A percentile compares a stretch with the other conserved stretches of the same genome.
These are phyloP conservation scores for Lasiodiplodia sp. DNA, from an alignment of 2,329 filamentous ascomycete genomes.

Conservation along the genomic window DNA sequence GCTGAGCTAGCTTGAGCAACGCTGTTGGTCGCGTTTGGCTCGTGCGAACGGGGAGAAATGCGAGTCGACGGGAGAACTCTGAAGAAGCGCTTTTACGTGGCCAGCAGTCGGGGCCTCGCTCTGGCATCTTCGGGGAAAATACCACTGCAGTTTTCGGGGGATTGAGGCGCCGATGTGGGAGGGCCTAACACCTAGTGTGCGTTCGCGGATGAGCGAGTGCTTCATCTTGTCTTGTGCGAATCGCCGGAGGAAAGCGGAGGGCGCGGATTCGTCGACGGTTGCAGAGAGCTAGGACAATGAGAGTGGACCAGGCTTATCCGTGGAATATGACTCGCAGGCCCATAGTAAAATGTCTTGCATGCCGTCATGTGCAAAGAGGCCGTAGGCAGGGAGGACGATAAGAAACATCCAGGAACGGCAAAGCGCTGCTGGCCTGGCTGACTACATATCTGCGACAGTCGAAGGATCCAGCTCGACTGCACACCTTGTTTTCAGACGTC, in stretches of 20 bases:
- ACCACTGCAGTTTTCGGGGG: background rate
- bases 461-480: background rate
- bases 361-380: background rate
- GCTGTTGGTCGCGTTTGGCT: constrained; percentile 5
- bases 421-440: background rate
- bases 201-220: background rate
- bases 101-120: background rate
- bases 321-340: constrained; percentile 5
- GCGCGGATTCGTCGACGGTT: background rate
- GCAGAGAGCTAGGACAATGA: constrained; percentile 7
- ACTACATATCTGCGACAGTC: constrained; percentile 26
- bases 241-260: background rate
- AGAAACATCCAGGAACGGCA: constrained; percentile 8
- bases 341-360: background rate
- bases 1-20: constrained; percentile 14
- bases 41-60: background rate
- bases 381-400: constrained; percentile 5
- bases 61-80: background rate
- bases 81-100: background rate
- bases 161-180: background rate
- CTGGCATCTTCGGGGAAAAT: background rate
- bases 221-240: background rate
- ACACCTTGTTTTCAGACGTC: background rate
- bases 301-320: background rate
- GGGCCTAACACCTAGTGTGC: background rate